These are phyloP conservation scores for Mimosa bimucronata DNA, from an alignment of 306 rosid genomes.

Conservation along the genomic window DNA sequence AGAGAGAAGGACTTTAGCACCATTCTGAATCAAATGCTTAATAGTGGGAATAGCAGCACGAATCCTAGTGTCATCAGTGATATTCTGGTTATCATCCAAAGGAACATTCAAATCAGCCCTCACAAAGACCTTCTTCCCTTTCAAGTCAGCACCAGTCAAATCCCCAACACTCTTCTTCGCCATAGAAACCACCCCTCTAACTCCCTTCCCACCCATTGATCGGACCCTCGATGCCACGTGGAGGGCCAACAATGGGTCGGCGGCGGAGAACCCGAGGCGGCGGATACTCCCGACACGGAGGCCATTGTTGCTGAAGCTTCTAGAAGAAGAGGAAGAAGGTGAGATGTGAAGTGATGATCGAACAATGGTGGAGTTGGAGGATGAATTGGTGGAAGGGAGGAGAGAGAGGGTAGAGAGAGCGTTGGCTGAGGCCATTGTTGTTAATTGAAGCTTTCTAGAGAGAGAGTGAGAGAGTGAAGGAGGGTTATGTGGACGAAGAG, in stretches of 20 bases:
- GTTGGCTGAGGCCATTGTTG: conserved; percentile 74
- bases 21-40: conserved; percentile 72
- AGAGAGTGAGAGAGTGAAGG: background rate
- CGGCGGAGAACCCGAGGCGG: conserved; percentile 77
- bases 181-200: conserved; percentile 72
- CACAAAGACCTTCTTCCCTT: conserved; percentile 91
- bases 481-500: conserved; percentile 65
- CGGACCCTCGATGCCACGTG: conserved; percentile 65
- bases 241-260: conserved; percentile 69
- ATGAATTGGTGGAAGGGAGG: conserved; percentile 53
- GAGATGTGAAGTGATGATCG: conserved; percentile 57
- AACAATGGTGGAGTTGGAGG: conserved; percentile 45
- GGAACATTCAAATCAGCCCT: conserved; percentile 96
- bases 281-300: conserved; percentile 61
- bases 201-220: conserved; percentile 47
- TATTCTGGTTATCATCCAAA: conserved; percentile 80
- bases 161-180: conserved; percentile 97
- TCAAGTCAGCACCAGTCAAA: conserved; percentile 63
- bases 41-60: conserved; percentile 98
- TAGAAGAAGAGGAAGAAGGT: conserved; percentile 44
- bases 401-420: conserved; percentile 71
- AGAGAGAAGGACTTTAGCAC: conserved; percentile 94
- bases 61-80: conserved; percentile 94
- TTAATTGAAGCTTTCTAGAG: background rate
- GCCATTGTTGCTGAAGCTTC: conserved; percentile 34